These are phyloP conservation scores for Cryptococcus hybrid DNA, from an alignment of 1,284 basidiomycete genomes.

Conservation along the genomic window DNA sequence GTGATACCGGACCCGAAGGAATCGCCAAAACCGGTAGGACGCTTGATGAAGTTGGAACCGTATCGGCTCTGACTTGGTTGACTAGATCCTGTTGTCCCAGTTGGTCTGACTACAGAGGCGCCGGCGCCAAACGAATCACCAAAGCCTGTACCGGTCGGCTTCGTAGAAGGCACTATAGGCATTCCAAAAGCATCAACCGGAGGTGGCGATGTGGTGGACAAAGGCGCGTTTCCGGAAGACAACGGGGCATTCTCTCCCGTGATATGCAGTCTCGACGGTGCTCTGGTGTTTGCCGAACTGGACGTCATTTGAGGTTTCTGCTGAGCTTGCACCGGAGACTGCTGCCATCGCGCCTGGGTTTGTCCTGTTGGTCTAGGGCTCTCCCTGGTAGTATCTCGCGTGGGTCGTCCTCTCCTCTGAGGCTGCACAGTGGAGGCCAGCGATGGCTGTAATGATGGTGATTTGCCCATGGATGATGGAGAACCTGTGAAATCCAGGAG, in stretches of 20 bases:
- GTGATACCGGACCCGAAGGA: slow-evolving; percentile 19
- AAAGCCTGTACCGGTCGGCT: slow-evolving; percentile 20
- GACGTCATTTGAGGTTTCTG: not conserved
- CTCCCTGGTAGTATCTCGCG: slow-evolving; percentile 16
- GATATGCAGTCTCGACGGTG: slow-evolving; percentile 27
- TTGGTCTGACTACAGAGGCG: not conserved
- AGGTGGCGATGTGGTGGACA: slow-evolving; percentile 2
- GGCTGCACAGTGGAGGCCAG: slow-evolving; percentile 41
- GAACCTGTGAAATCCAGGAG: slow-evolving; percentile 47
- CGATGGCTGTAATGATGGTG: slow-evolving; percentile 23
- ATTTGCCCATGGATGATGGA: slow-evolving; percentile 14
- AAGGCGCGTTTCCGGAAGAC: not conserved
- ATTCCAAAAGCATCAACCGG: slow-evolving; percentile 39
- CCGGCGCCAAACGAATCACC: slow-evolving; percentile 29
- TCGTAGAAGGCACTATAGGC: slow-evolving; percentile 12
- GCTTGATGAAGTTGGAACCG: not conserved
- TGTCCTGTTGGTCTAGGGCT: too few species aligned
- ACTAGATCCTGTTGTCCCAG: not conserved
- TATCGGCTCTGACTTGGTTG: not conserved
- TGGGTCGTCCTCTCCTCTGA: slow-evolving; percentile 46
- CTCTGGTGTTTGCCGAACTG: slow-evolving; percentile 23
- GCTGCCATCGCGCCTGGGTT: slow-evolving; percentile 5
- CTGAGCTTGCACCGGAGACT: slow-evolving; percentile 1
- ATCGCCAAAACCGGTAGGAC: slow-evolving; percentile 28
- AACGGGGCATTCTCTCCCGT: not conserved